These are phyloP conservation scores for Fonsecaea erecta DNA, from an alignment of 2,329 filamentous ascomycete genomes.

Conservation along the genomic window DNA sequence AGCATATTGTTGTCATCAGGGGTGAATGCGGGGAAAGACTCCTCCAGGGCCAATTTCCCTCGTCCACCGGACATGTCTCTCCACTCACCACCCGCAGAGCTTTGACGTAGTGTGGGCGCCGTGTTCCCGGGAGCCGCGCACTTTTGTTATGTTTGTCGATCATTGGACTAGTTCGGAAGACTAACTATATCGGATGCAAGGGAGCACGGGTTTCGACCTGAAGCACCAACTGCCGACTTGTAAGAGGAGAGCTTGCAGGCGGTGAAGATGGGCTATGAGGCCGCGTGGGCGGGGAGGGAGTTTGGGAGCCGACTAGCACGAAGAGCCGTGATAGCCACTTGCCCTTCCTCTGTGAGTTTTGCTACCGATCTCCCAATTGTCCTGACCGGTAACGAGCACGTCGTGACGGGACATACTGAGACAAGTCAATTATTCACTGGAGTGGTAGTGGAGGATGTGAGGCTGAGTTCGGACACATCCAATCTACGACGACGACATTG, in stretches of 20 bases:
- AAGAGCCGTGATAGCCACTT: not conserved
- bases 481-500: not conserved
- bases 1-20: not conserved
- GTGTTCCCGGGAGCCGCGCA: not conserved
- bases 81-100: not conserved
- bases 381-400: not conserved
- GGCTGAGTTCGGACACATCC: not conserved
- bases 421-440: not conserved
- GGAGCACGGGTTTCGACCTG: not conserved
- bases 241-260: not conserved
- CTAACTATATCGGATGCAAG: not conserved
- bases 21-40: not conserved
- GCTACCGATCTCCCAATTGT: not conserved
- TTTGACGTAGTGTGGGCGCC: not conserved
- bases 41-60: not conserved
- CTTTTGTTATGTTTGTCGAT: not conserved
- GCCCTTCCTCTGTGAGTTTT: not conserved
- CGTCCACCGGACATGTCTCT: constrained; percentile 10
- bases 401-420: not conserved
- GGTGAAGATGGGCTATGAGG: not conserved
- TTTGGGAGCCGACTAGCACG: not conserved
- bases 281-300: not conserved
- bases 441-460: not conserved
- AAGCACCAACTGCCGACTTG: not conserved
- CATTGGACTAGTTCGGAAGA: not conserved